Evolutionary conservation across 1,284 basidiomycete genomes (phyloP).

Genomic region (Wolfiporia cocos): DNA sequence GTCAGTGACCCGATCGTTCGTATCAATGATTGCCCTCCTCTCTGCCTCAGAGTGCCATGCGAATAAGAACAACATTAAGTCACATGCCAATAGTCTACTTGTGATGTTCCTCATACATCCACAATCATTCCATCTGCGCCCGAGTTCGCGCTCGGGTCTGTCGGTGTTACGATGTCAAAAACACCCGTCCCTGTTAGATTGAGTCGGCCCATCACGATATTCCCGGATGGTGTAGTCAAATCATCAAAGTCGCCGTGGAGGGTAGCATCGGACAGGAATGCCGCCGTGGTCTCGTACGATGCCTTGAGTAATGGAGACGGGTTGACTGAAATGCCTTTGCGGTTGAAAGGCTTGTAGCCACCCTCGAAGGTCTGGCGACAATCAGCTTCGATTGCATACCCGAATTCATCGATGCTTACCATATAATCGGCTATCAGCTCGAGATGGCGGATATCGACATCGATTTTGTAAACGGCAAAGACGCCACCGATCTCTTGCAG

Average conservation of each 20-base stretch:
- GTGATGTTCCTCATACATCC: background rate
- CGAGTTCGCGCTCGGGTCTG: conserved; percentile 19
- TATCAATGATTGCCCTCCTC: too few species aligned
- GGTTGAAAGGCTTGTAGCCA: conserved; percentile 96
- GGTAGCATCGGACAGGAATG: conserved; percentile 92
- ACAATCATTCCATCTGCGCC: background rate
- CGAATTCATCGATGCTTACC: conserved; percentile 67
- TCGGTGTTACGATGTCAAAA: conserved; percentile 75
- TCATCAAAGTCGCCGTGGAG: conserved; percentile 95
- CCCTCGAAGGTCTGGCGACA: conserved; percentile 86
- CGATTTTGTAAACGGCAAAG: conserved; percentile 97
- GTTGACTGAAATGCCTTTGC: conserved; percentile 88
- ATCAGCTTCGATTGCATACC: too few species aligned
- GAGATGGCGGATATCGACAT: conserved; percentile 91
- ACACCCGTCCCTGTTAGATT: conserved; percentile 83
- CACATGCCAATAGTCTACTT: conserved; percentile 1
- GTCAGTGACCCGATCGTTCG: too few species aligned
- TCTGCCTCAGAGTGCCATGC: too few species aligned
- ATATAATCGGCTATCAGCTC: conserved; percentile 99
- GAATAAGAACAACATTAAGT: background rate
- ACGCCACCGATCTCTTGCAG: conserved; percentile 87
- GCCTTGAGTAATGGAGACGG: conserved; percentile 95
- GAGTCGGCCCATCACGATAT: conserved; percentile 87
- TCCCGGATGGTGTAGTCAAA: conserved; percentile 82
- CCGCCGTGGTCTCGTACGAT: conserved; percentile 96